Conservation (phyloP, 1,139 yeast species). For the Yamadazyma triangularis region DNA sequence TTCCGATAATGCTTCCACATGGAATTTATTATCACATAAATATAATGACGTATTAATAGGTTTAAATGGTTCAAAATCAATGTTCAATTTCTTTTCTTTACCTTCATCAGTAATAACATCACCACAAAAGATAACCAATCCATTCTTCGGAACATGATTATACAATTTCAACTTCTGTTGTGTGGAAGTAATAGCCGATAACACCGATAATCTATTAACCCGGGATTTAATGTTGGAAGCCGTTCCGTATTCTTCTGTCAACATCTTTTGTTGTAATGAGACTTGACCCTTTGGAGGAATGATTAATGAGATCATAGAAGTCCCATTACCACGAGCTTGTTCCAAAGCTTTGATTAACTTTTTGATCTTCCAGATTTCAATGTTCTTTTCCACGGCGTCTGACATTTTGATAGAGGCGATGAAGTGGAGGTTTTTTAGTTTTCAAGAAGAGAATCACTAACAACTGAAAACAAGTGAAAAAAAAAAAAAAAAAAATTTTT, state of each 20-base stretch:
- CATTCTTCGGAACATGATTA: conserved; percentile 86
- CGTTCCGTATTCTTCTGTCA: conserved; percentile 98
- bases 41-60: conserved; percentile 96
- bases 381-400: conserved; percentile 77
- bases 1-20: conserved; percentile 93
- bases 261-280: conserved; percentile 80
- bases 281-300: conserved; percentile 96
- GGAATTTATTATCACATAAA: conserved; percentile 96
- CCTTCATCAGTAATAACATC: conserved; percentile 97
- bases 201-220: conserved; percentile 90
- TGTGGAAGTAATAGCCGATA: conserved; percentile 95
- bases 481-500: no score
- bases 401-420: no score
- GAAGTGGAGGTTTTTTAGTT: no score
- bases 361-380: conserved; percentile 98
- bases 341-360: conserved; percentile 84
- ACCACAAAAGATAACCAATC: conserved; percentile 95
- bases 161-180: conserved; percentile 93
- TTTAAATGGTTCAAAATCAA: conserved; percentile 95
- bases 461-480: no score
- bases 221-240: conserved; percentile 97
- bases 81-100: conserved; percentile 90
- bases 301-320: conserved; percentile 95
- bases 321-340: conserved; percentile 94
- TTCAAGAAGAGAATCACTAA: no score